Percentiles rank a stretch among this genome's conserved stretches.
phyloP scores from a whole-genome alignment of 306 rosid species.

The Amphicarpaea edgeworthii region DNA sequence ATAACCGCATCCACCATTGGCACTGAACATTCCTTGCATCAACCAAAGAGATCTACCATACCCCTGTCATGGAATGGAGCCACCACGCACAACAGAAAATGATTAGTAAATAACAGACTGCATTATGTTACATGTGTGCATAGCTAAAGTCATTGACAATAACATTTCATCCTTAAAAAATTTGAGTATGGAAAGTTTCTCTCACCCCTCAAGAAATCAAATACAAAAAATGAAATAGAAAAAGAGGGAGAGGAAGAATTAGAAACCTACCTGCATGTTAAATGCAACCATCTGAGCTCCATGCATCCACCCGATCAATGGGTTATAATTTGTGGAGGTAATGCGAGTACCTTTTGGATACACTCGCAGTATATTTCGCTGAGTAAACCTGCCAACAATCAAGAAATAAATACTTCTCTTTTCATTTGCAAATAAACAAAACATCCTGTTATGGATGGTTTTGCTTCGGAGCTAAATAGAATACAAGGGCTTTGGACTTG shows the following conservation, averaged over 20 bases:
- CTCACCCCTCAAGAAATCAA: conserved; percentile 24
- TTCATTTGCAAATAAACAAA: conserved; percentile 32
- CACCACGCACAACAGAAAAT: conserved; percentile 38
- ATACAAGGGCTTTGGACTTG: conserved; percentile 1
- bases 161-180: not conserved
- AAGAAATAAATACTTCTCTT: conserved; percentile 35
- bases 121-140: not conserved
- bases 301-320: conserved; percentile 93
- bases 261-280: conserved; percentile 99
- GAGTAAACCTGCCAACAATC: conserved; percentile 80
- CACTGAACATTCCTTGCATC: conserved; percentile 99
- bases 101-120: conserved; percentile 33
- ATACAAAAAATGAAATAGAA: conserved; percentile 4
- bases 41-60: conserved; percentile 94
- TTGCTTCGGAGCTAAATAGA: conserved; percentile 3
- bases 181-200: not conserved
- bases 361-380: conserved; percentile 85
- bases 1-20: conserved; percentile 92
- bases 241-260: not conserved
- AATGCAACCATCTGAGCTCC: conserved; percentile 99
- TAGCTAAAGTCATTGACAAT: not conserved
- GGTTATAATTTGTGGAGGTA: conserved; percentile 92
- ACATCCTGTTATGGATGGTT: conserved; percentile 13
- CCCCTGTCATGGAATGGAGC: conserved; percentile 62
- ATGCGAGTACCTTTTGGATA: conserved; percentile 94